These are phyloP conservation scores for Myxozyma neotropica DNA, from an alignment of 805 yeast genomes.

Conservation along the genomic window DNA sequence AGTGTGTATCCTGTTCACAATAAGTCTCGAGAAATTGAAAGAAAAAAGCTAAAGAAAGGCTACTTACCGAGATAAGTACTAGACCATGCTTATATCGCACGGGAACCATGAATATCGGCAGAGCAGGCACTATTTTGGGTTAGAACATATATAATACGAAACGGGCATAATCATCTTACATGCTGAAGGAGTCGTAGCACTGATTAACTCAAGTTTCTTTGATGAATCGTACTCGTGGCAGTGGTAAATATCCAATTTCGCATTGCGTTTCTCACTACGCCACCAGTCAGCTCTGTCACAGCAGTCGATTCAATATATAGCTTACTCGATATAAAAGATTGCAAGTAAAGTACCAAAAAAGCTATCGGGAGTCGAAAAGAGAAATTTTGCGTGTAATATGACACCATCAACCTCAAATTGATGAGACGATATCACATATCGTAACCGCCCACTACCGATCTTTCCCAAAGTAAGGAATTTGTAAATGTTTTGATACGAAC, in stretches of 20 bases:
- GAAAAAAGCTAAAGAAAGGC: too few species aligned
- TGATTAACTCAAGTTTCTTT: too few species aligned
- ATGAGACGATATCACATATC: constrained; percentile 9
- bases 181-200: neutral
- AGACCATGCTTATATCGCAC: constrained; percentile 5
- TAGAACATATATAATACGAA: too few species aligned
- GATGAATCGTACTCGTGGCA: neutral
- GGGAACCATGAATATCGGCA: constrained; percentile 23
- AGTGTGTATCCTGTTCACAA: neutral
- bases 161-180: neutral
- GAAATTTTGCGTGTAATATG: constrained; percentile 21
- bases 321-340: constrained; percentile 8
- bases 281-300: too few species aligned
- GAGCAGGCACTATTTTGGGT: neutral
- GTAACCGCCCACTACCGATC: neutral
- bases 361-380: neutral
- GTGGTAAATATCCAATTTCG: neutral
- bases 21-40: neutral
- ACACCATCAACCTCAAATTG: constrained; percentile 28
- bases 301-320: neutral
- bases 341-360: constrained; percentile 1
- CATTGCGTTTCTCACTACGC: neutral
- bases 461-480: constrained; percentile 11
- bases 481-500: constrained; percentile 20
- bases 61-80: constrained; percentile 12